Base-by-base conservation (phyloP, 768 basidiomycete species). In the Pleurotus cornucopiae region DNA sequence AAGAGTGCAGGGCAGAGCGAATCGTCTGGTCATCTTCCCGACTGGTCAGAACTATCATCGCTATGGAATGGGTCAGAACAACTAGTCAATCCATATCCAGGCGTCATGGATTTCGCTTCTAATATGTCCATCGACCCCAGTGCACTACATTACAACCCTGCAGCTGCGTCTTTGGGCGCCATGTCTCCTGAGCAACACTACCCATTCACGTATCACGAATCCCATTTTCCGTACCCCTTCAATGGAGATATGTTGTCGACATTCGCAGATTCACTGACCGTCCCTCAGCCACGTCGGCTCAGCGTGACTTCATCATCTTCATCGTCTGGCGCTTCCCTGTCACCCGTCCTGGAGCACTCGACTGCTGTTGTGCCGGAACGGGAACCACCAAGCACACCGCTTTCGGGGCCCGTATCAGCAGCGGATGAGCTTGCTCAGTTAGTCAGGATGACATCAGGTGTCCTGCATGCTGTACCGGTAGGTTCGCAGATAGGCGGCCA, bases 121-220 rank as follows among this genome's bases (percentile, higher is more conserved):
- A 69, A 79, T 16, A 77, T 84, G 61, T 78, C 80, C 1, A 77
- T 90, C 54, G 85, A 90, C 57, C 87, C 89, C 26, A 83, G 73
- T 61, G 73, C 79, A 5, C 70, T 89, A 11, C 86, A 88, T 63
- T 82, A 72, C 63, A 68, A 76, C 61, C 56, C 63, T 30, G 13
- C 54, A 51, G 30, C 59, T 57, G 60, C 62, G 56, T 4, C 25
- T 6, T 43, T 34, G n/a, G 26, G 43, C 7, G 18, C 16, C 6
- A 30, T 58, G n/a, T 45, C 54, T 30, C 26, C 49, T 11, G 21
- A 54, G 16, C 23, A 45, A 25, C n/a, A 18, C 43, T 57, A 40
- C 37, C 23, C 20, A 6, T 21, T 51, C 11, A 13, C 52, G 38
- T 56, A 55, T 38, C 46, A 51, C 44, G 57, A 61, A 13, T 44